Evolutionary conservation across 2,329 filamentous ascomycete species (phyloP), one percentile per base, ranked within the genome.

Genomic region (Sporothrix euskadiensis): DNA sequence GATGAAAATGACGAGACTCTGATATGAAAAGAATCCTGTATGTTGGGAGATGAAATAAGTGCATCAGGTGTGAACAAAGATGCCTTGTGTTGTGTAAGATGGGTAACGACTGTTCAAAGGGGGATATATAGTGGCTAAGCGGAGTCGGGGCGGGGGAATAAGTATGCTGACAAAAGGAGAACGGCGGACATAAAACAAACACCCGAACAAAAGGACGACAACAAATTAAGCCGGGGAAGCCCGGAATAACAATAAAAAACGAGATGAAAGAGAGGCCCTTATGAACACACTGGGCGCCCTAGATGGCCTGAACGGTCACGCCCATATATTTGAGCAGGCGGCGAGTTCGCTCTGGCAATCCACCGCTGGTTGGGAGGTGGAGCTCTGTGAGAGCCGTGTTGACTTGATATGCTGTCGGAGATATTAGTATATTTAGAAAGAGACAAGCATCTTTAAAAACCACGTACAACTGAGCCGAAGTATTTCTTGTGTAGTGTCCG

Each of bases 141-240:
- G 1, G 16, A 30, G 30, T 54, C 39, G 35, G 52, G 39, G 9
- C 22, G 22, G 22, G 41, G 52, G 12, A 26, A 35, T 30, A 61
- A n/a, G 63, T 14, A 22, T 63, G 49, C 41, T 9, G 52, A 73
- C 10, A 68, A 30, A 41, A 52, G 32, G 49, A 71, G 12, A 41
- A 41, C 39, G n/a, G 9, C 59, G 59, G 39, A 26, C 59, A 26
- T 26, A 52, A 61, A 61, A 61, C 30, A 26, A 57, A 8, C 52
- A 44, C 3, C 35, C 26, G 41, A 65, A 65, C 14, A 56, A 63
- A 26, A 14, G 7, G n/a, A 63, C 26, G 16, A 54, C 26, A 54
- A 14, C 30, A 66, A 56, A 56, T 22, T 63, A 32, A 39, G 19
- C 10, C 39, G 39, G 30, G 39, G 30, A 35, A 3, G 14, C 30